Percentiles rank a stretch among this genome's conserved stretches.
Evolutionary conservation across 257 asterid genomes (phyloP).

Genomic region (Capsicum baccatum): DNA sequence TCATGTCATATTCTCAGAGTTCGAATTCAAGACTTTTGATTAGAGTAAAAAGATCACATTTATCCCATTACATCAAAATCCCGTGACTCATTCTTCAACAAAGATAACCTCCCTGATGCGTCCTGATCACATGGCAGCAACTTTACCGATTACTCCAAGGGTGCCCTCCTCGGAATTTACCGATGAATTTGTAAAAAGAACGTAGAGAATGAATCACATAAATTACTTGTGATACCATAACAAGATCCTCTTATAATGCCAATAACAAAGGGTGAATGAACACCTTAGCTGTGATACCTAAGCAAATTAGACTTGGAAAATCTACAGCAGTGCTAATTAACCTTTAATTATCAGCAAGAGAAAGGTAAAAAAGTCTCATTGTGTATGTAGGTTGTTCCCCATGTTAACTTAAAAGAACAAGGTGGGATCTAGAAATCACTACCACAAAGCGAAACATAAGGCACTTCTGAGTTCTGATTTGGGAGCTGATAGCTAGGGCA

Average conservation of each 20-base stretch:
- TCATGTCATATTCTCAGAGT: background rate
- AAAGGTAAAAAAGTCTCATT: too few species aligned
- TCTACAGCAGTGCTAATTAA: background rate
- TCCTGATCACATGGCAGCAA: too few species aligned
- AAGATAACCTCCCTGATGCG: background rate
- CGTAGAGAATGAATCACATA: background rate
- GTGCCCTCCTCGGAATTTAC: background rate
- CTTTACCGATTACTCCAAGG: too few species aligned
- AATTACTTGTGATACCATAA: background rate
- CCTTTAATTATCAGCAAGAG: too few species aligned
- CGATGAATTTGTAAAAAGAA: background rate
- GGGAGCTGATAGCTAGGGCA: too few species aligned
- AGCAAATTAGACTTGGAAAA: background rate
- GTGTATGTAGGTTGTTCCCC: too few species aligned
- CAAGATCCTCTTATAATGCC: background rate
- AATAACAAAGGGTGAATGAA: background rate
- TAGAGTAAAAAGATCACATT: background rate
- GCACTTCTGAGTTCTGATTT: too few species aligned
- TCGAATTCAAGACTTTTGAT: too few species aligned
- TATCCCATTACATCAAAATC: background rate
- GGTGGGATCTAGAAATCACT: too few species aligned
- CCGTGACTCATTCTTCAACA: background rate
- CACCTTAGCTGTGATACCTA: background rate
- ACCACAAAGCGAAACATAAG: too few species aligned
- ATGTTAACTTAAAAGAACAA: too few species aligned